Base-by-base conservation (phyloP, 2,329 filamentous ascomycete species). In the Cladosporium cucumerinum region DNA sequence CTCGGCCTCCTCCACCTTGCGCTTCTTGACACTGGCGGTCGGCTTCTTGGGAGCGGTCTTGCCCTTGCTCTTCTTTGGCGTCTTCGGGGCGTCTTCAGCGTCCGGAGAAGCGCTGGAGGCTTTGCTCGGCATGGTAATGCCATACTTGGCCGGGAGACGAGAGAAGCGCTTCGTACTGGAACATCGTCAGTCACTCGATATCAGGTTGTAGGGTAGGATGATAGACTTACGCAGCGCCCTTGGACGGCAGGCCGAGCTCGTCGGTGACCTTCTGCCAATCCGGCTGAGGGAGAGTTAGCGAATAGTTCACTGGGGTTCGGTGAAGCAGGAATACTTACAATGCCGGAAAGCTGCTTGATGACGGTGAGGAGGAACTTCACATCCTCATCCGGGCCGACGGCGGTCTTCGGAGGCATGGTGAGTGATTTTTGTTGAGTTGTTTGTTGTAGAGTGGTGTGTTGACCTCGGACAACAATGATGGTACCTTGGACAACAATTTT, bases 251-350 rank as follows among this genome's bases (percentile, higher is more conserved):
- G 18, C 23, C 57, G 34, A 62, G 61, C 21, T 63, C 66, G 28
- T 67, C 66, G n/a, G 67, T 49, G 34, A 69, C 65, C 16, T 48
- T 58, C 62, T 66, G 55, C 66, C 66, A 69, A 62, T 69, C 61
- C 14, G 63, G 60, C 65, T 67, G 34, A 11, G 21, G n/a, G 16
- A 21, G 10, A 43, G 36, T 65, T 28, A 61, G 43, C 54, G 43
- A 23, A 21, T 30, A 26, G n/a, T 26, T 1, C 23, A n/a, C 0
- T 39, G n/a, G 54, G 1, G 6, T 21, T 4, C 7, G 23, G 23
- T 2, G 12, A 30, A 11, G 36, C 1, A 18, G 10, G 16, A 32
- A 43, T 8, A 30, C 60, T 28, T n/a, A 64, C 57, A 25, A 55
- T 52, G 10, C 54, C 62, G 16, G 34, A 16, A 14, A 46, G 26